Percentiles rank a stretch among this genome's conserved stretches.
Conservation (phyloP, 2,329 filamentous ascomycete species). For the Penicillium sp. region DNA sequence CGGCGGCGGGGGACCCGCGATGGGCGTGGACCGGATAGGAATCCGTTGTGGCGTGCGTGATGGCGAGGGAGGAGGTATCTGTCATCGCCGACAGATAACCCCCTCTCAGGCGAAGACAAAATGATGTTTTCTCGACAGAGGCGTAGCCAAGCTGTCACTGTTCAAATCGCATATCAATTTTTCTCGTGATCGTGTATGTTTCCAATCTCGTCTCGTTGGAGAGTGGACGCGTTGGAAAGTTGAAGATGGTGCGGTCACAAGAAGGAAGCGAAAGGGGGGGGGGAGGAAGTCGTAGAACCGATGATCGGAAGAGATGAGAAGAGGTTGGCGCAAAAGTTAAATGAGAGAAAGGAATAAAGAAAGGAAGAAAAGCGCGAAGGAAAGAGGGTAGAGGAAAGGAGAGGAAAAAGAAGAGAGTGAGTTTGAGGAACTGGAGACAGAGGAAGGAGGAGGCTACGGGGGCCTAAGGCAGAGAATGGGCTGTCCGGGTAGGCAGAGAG, state of each 20-base stretch:
- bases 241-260: neutral
- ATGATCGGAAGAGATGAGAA: constrained; percentile 4
- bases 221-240: constrained; percentile 18
- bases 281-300: constrained; percentile 8
- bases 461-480: constrained; percentile 29
- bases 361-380: constrained; percentile 19
- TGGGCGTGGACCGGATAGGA: constrained; percentile 48
- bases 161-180: constrained; percentile 25
- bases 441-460: constrained; percentile 26
- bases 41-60: constrained; percentile 50
- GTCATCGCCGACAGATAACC: constrained; percentile 55
- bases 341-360: constrained; percentile 16
- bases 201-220: constrained; percentile 11
- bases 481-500: constrained; percentile 16
- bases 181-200: constrained; percentile 5
- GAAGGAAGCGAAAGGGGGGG: constrained; percentile 19
- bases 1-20: constrained; percentile 43
- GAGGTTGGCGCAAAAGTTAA: constrained; percentile 10
- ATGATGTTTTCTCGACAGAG: constrained; percentile 20
- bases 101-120: constrained; percentile 41
- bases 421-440: constrained; percentile 20
- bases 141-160: constrained; percentile 20
- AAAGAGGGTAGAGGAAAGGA: constrained; percentile 23
- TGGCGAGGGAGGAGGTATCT: constrained; percentile 53
- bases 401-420: constrained; percentile 26